Evolutionary conservation across 2,329 filamentous ascomycete species (phyloP).

Genomic region (Gaeumannomyces tritici): DNA sequence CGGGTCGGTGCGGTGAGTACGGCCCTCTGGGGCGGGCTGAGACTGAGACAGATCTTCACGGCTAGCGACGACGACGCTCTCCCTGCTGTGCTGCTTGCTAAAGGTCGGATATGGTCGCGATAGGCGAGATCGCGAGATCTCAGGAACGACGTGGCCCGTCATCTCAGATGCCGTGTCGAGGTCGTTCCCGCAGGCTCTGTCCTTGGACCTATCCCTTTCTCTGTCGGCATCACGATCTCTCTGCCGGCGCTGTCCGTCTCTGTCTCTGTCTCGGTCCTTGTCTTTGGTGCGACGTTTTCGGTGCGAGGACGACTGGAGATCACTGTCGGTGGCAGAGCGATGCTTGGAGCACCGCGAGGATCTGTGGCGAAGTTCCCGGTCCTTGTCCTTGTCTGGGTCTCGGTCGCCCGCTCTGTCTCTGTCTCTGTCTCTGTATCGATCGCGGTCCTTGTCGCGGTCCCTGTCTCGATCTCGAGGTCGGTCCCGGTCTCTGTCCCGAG

Average conservation of each 20-base stretch:
- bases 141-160: slow-evolving; percentile 33
- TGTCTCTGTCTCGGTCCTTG: slow-evolving; percentile 14
- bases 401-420: slow-evolving; percentile 13
- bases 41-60: slow-evolving; percentile 38
- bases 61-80: slow-evolving; percentile 62
- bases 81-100: slow-evolving; percentile 87
- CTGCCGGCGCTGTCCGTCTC: slow-evolving; percentile 4
- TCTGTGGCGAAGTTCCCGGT: slow-evolving; percentile 26
- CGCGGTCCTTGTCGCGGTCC: slow-evolving; percentile 5
- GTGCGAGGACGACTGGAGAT: slow-evolving; percentile 26
- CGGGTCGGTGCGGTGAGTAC: slow-evolving; percentile 34
- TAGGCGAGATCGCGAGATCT: slow-evolving; percentile 33
- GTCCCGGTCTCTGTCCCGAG: slow-evolving; percentile 21
- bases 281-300: slow-evolving; percentile 23
- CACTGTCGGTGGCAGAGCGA: slow-evolving; percentile 25
- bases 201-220: neutral
- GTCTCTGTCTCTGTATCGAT: slow-evolving; percentile 13
- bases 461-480: slow-evolving; percentile 10
- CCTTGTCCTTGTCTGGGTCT: slow-evolving; percentile 17
- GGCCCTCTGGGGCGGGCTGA: slow-evolving; percentile 16
- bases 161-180: slow-evolving; percentile 8
- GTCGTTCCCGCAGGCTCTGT: slow-evolving; percentile 4
- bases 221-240: slow-evolving; percentile 7
- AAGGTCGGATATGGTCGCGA: slow-evolving; percentile 70
- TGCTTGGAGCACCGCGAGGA: slow-evolving; percentile 30